Conservation (phyloP, 2,329 filamentous ascomycete species). For the Neopestalotiopsis clavispora region DNA sequence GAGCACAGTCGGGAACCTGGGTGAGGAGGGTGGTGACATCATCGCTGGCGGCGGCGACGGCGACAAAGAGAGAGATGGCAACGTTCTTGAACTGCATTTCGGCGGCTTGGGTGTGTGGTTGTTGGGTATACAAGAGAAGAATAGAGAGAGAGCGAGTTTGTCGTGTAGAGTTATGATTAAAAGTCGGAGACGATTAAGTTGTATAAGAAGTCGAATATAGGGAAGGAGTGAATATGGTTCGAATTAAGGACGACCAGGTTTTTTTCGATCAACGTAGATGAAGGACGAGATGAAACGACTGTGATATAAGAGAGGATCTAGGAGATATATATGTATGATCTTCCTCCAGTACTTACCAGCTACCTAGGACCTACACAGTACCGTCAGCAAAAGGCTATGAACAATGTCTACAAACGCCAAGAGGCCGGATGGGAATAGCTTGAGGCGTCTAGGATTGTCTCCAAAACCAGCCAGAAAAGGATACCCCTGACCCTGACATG, state of each 20-base stretch:
- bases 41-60: slow-evolving; percentile 22
- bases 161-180: not conserved
- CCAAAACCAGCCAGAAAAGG: not conserved
- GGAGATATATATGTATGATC: not conserved
- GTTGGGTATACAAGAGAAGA: not conserved
- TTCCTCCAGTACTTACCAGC: too few relatives aligned
- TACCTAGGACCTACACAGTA: not conserved
- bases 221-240: not conserved
- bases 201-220: not conserved
- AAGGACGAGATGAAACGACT: not conserved
- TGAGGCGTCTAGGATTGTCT: not conserved
- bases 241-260: not conserved
- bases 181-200: not conserved
- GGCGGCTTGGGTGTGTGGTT: not conserved
- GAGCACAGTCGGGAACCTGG: slow-evolving; percentile 40
- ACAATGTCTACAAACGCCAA: not conserved
- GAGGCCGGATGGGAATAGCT: not conserved
- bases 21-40: slow-evolving; percentile 24
- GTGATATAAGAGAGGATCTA: not conserved
- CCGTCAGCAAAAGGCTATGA: not conserved
- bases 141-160: not conserved
- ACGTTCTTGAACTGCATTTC: slow-evolving; percentile 29
- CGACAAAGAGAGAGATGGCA: slow-evolving; percentile 23
- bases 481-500: not conserved
- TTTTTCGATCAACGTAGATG: not conserved